Base-by-base conservation (phyloP, 805 yeast species). In the Ogataea paraovalis region DNA sequence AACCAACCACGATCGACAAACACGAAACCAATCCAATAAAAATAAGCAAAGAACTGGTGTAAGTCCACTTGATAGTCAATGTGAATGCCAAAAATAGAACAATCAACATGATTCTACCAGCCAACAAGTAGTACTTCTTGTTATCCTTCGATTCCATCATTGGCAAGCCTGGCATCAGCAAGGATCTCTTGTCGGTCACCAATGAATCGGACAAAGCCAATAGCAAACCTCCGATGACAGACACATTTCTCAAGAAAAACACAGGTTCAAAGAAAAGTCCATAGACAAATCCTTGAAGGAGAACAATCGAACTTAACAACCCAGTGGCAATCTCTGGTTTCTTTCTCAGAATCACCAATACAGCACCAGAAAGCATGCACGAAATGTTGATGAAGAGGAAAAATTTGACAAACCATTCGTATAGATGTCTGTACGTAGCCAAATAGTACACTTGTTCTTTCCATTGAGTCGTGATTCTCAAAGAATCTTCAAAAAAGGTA, bases 211-310 rank as follows among this genome's bases (percentile, higher is more conserved):
- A 81, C 49, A 89, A 79, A 6, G 92, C 96, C 60, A 92, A 79
- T 56, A 92, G 71, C 53, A 92, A 76, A 6, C 98, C 98, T 41
- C 99, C 99, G 55, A 89, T 83, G 43, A 92, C 92, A 20, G 95
- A 85, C 55, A 91, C 73, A 65, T 89, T 90, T 71, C 97, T 82
- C 60, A 89, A 76, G 58, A 94, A 80, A 69, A 91, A 92, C 49
- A 80, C 79, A 27, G 85, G 74, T 58, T 91, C 96, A 57, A 85
- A 81, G 54, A 88, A 79, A 53, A 91, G 74, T 4, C 98, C 98
- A 63, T 92, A 92, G 50, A 86, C 86, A 13, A 91, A 55, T 5
- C 96, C 97, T 71, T 92, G 99, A 40, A 82, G 66, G 14, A 88
- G 61, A 30, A 92, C 87, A 52, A 90, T 92, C 6, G 75, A 72